A percentile compares a stretch with the other conserved stretches of the same genome.
These are phyloP conservation scores for Anthostomella pinea DNA, from an alignment of 2,329 filamentous ascomycete genomes.

Conservation along the genomic window DNA sequence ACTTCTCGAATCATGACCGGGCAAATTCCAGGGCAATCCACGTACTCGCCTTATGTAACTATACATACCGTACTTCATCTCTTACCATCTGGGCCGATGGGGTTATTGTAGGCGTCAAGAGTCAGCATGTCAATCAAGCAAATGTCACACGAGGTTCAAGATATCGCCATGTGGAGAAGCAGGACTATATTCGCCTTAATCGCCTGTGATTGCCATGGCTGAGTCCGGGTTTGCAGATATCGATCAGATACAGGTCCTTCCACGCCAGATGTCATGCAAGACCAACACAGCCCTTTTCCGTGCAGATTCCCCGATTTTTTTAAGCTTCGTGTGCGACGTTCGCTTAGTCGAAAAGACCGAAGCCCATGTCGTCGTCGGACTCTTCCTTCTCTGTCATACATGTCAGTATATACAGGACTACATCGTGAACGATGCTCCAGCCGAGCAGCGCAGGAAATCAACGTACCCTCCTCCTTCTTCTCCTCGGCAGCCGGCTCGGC, in stretches of 20 bases:
- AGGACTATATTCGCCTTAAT: constrained; percentile 26
- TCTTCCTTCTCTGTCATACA: constrained; percentile 56
- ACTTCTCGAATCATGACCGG: too few species aligned
- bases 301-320: constrained; percentile 25
- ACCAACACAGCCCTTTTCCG: constrained; percentile 27
- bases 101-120: too few species aligned
- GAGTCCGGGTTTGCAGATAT: constrained; percentile 10
- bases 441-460: not conserved
- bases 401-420: constrained; percentile 6
- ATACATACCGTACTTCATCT: too few species aligned
- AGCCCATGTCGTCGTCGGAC: constrained; percentile 75
- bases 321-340: constrained; percentile 26
- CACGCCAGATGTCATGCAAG: constrained; percentile 28
- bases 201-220: constrained; percentile 22
- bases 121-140: too few species aligned
- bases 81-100: too few species aligned
- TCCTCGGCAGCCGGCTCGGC: constrained; percentile 69
- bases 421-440: too few species aligned
- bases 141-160: too few species aligned
- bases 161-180: constrained; percentile 18
- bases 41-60: too few species aligned
- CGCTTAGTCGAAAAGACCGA: constrained; percentile 73
- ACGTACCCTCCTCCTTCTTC: constrained; percentile 66
- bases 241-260: constrained; percentile 28
- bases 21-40: too few species aligned